phyloP scores from a whole-genome alignment of 2,329 filamentous ascomycete species.

The Fusarium sp. region DNA sequence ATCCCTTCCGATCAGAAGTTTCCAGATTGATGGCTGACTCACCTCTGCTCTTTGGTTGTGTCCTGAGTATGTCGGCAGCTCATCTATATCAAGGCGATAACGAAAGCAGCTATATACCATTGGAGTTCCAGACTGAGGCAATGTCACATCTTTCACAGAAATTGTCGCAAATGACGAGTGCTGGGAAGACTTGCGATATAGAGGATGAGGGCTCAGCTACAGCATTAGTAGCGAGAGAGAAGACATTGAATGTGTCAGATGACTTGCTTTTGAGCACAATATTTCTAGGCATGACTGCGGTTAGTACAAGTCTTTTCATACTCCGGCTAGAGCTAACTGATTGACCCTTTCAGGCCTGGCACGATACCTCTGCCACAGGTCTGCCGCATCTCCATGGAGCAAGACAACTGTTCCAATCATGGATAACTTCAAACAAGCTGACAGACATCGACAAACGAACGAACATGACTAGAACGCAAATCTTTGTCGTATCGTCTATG shows the following conservation, averaged over 20 bases:
- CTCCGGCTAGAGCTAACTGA: fast-evolving
- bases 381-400: slow-evolving; percentile 24
- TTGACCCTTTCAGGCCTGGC: slow-evolving; percentile 14
- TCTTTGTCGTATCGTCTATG: slow-evolving; percentile 29
- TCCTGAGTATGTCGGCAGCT: slow-evolving; percentile 36
- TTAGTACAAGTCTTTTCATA: neutral
- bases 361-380: slow-evolving; percentile 15
- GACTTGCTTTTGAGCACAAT: slow-evolving; percentile 27
- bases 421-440: slow-evolving; percentile 9
- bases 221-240: neutral
- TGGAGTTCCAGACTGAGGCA: slow-evolving; percentile 31
- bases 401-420: slow-evolving; percentile 24
- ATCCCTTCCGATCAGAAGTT: slow-evolving; percentile 35
- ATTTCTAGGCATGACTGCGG: slow-evolving; percentile 33
- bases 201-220: neutral
- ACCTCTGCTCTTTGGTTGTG: slow-evolving; percentile 11
- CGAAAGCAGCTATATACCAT: neutral
- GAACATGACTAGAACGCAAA: slow-evolving; percentile 5
- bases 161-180: neutral
- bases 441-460: neutral
- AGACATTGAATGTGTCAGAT: slow-evolving; percentile 1
- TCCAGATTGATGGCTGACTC: slow-evolving; percentile 21
- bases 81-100: slow-evolving; percentile 27
- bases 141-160: slow-evolving; percentile 19
- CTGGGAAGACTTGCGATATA: too few relatives aligned